Base-by-base conservation (phyloP, 2,329 filamentous ascomycete genomes). In the Claviceps paspali region DNA sequence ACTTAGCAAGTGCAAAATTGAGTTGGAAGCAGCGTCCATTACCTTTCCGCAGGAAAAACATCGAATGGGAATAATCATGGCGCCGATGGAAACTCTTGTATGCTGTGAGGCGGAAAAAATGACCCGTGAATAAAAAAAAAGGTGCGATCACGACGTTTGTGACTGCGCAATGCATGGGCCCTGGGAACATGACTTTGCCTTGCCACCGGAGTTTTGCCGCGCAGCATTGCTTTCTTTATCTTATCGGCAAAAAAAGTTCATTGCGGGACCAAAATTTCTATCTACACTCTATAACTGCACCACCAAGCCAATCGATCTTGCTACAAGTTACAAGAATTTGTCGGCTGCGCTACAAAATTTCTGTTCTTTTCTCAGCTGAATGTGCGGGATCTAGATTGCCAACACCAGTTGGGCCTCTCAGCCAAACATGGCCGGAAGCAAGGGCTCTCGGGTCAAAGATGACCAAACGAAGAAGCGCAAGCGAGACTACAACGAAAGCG, bases 21-120 rank as follows among this genome's bases (percentile, higher is more conserved):
- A 3, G 37, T n/a, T 31, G 27, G 10, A 3, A n/a, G 21, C 9
- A 31, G 6, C 6, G 11, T 7, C 6, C 19, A 9, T 42, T 63
- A 94, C 91, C 83, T 98, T 98, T 61, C 91, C 91, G 62, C 91
- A 98, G 41, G 91, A 96, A 64, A 98, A 98, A 67, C 91, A 98
- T 49, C 91, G 85, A 47, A 98, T 84, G 3, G 91, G 91, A 49
- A 98, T 96, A 63, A 98, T 98, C 91, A 98, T 98, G 29, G 17
- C 29, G 36, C 14, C 7, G 28, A 26, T 33, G 23, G 24, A 18
- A 22, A n/a, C 7, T 19, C 19, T 28, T 3, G 27, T 22, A 11
- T 17, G 17, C 19, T 12, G 15, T 27, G 18, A 30, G 17, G 8
- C 3, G 22, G n/a, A n/a, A n/a, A n/a, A n/a, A n/a, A n/a, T n/a